Evolutionary conservation across 1,139 yeast genomes (phyloP).

Genomic region (Eremothecium coryli): DNA sequence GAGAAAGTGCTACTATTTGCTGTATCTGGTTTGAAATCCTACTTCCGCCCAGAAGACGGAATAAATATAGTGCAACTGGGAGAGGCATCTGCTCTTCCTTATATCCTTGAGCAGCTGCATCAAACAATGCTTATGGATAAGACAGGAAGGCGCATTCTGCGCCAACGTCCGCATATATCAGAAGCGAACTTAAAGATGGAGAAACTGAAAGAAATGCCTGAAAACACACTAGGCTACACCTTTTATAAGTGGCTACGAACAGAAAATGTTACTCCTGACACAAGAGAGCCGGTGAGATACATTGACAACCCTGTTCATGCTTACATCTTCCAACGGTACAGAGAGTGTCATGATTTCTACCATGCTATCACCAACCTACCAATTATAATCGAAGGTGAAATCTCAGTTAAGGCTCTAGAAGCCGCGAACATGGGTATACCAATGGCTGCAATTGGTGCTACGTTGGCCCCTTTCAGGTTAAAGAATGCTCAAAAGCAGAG

Average conservation of each 20-base stretch:
- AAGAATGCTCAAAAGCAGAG: slow-evolving; percentile 39
- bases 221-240: slow-evolving; percentile 66
- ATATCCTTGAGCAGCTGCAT: slow-evolving; percentile 53
- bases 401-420: slow-evolving; percentile 86
- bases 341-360: slow-evolving; percentile 96
- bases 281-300: slow-evolving; percentile 76
- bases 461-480: slow-evolving; percentile 75
- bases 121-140: slow-evolving; percentile 66
- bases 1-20: slow-evolving; percentile 60
- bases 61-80: slow-evolving; percentile 79
- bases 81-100: slow-evolving; percentile 76
- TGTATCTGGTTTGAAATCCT: slow-evolving; percentile 79
- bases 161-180: slow-evolving; percentile 78
- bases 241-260: slow-evolving; percentile 75
- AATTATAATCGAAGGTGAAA: slow-evolving; percentile 88
- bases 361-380: slow-evolving; percentile 90
- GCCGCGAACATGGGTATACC: slow-evolving; percentile 90
- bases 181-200: slow-evolving; percentile 59
- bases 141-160: slow-evolving; percentile 65
- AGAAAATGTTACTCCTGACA: slow-evolving; percentile 91
- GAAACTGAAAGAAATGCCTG: slow-evolving; percentile 50
- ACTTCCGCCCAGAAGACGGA: slow-evolving; percentile 62
- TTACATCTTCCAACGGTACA: slow-evolving; percentile 79
- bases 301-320: slow-evolving; percentile 89
- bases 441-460: slow-evolving; percentile 88